phyloP scores from a whole-genome alignment of 2,329 filamentous ascomycete species.

The Madurella fahalii region DNA sequence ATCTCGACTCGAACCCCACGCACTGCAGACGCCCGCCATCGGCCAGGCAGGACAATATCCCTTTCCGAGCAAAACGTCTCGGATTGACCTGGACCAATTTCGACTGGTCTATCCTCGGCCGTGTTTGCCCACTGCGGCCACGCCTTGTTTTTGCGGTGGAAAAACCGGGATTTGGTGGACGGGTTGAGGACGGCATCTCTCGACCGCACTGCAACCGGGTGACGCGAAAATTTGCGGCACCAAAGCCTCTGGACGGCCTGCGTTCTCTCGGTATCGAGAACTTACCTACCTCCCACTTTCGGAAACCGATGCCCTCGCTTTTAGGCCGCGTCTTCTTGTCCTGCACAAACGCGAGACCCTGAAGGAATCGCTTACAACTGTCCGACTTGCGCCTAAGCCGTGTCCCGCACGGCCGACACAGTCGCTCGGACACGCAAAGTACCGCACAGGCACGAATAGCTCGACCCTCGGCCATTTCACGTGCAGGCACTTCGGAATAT shows the following conservation, averaged over 20 bases:
- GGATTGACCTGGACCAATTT: not conserved
- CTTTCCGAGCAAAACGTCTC: not conserved
- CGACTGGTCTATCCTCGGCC: not conserved
- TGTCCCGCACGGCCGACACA: not conserved
- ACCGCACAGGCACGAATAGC: not conserved
- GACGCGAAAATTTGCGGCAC: not conserved
- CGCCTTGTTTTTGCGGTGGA: not conserved
- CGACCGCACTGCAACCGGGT: not conserved
- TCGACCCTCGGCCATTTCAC: not conserved
- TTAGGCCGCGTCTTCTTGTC: not conserved
- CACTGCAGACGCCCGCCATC: not conserved
- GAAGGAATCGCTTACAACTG: not conserved
- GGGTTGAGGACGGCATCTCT: not conserved
- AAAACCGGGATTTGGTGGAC: too few relatives aligned
- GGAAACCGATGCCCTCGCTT: not conserved
- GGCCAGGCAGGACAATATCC: not conserved
- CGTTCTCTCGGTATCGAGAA: not conserved
- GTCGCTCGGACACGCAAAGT: not conserved
- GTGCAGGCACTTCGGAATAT: not conserved
- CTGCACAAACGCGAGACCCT: not conserved
- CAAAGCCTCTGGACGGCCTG: not conserved
- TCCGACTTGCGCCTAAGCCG: not conserved
- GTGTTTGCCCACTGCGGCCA: not conserved
- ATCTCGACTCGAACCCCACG: not conserved
- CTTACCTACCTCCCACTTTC: not conserved